phyloP scores from a whole-genome alignment of 306 rosid genomes.

The Notholithocarpus densiflorus region DNA sequence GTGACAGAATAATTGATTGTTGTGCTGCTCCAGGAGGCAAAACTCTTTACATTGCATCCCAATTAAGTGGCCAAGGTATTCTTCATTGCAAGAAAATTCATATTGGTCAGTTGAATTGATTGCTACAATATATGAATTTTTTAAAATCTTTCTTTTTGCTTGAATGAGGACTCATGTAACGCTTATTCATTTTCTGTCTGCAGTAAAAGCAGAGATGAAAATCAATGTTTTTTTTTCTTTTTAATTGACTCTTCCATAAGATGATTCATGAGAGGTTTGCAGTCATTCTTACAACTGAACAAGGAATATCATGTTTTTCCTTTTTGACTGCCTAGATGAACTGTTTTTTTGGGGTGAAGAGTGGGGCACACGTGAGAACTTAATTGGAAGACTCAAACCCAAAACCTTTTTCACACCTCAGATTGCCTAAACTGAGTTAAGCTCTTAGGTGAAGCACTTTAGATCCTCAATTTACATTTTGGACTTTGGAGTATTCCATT shows the following conservation, averaged over 20 bases:
- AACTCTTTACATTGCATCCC: conserved; percentile 81
- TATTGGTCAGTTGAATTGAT: neutral
- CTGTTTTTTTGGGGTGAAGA: neutral
- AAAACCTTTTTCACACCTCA: neutral
- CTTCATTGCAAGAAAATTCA: neutral
- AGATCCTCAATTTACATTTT: too few relatives aligned
- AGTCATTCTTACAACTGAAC: neutral
- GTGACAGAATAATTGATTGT: conserved; percentile 69
- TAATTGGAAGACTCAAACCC: neutral
- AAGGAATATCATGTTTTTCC: neutral
- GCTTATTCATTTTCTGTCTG: neutral
- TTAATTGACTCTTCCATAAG: neutral
- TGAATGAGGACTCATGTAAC: neutral
- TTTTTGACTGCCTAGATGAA: neutral
- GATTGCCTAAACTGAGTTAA: too few relatives aligned
- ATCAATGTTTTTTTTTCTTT: neutral
- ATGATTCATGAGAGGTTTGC: neutral
- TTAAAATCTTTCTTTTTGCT: neutral
- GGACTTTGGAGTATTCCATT: neutral
- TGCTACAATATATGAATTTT: neutral
- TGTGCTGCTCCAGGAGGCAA: conserved; percentile 99
- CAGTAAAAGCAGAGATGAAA: neutral
- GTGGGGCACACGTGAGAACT: neutral
- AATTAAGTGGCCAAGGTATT: conserved; percentile 70
- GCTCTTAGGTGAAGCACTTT: too few relatives aligned